Base-by-base conservation (phyloP, 352 stramenopile genomes). In the Phytophthora pistaciae region DNA sequence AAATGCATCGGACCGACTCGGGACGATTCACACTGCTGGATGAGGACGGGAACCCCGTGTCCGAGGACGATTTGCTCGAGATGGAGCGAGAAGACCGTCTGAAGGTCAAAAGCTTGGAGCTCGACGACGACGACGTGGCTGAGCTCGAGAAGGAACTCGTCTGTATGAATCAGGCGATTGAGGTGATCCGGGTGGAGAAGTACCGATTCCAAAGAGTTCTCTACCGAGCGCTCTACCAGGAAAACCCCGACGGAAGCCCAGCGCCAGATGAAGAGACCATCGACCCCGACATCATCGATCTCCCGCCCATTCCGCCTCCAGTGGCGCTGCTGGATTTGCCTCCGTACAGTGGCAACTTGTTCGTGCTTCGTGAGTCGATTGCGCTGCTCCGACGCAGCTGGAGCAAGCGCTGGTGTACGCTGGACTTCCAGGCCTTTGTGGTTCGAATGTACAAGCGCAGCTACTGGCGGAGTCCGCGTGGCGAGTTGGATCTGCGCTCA, bases 401-500 rank as follows among this genome's bases (percentile, higher is more conserved):
- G 83, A 84, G 84, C 71, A 95, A 95, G 64, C 85, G 88, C 21
- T 95, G 84, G 84, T 88, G 90, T 68, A 85, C 80, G 36, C 59
- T 95, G 16, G 88, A 95, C 60, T 91, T 93, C 61, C 77, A 83
- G 55, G 59, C 66, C 8, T 86, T 81, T 5, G 49, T 84, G 21
- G 57, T 92, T 10, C 74, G 74, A 66, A 84, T 95, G 74, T 92
- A 87, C 74, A 91, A 93, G 65, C 83, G 88, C 44, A 95, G 85
- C 68, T 95, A 93, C 70, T 93, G 88, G 88, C 87, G 87, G 57
- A 78, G 77, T 18, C 74, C 70, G 49, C 83, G 87, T 27, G 87
- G 87, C 3, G 77, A 80, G 25, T 42, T 94, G 23, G 84, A 94
- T 59, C 54, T 94, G 68, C 80, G 74, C 31, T 76, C 67, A 0